Evolutionary conservation across 225 moss, liverwort and hornwort genomes (phyloP).

Genomic region (Takakia lepidozioides): DNA sequence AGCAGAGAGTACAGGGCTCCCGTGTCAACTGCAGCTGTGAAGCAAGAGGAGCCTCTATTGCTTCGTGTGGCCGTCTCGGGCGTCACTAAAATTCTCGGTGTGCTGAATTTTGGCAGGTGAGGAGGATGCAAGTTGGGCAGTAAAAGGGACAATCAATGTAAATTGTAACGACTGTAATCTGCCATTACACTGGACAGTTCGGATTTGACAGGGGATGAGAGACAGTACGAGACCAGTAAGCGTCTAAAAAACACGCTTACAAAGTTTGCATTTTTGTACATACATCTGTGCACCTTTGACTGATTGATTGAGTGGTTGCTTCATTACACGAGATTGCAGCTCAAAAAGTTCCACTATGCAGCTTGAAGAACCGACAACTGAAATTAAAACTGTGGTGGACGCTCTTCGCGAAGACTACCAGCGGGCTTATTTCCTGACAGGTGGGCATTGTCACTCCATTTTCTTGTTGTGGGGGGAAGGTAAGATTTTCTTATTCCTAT

Average conservation of each 20-base stretch:
- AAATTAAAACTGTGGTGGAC: conserved; percentile 27
- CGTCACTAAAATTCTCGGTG: conserved; percentile 52
- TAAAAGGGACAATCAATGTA: background rate
- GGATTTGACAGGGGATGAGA: background rate
- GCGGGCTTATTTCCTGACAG: conserved; percentile 73
- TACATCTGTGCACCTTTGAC: background rate
- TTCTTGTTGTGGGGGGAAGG: too few species aligned
- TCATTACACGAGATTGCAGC: too few species aligned
- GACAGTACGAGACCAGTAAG: background rate
- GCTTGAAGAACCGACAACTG: conserved; percentile 12
- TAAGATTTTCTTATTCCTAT: too few species aligned
- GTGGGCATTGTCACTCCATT: too few species aligned
- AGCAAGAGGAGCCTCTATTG: conserved; percentile 38
- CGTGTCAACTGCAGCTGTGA: too few species aligned
- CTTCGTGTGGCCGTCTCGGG: conserved; percentile 49
- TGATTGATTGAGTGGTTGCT: background rate
- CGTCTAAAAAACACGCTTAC: background rate
- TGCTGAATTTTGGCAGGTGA: conserved; percentile 19
- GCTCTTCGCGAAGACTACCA: conserved; percentile 53
- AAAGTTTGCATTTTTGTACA: too few species aligned
- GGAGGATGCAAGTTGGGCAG: background rate
- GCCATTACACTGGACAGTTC: background rate
- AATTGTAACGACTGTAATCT: background rate
- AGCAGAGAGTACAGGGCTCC: too few species aligned
- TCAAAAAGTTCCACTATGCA: conserved; percentile 7